Percentiles rank a stretch among this genome's conserved stretches.
These are phyloP conservation scores for Babesia sp. DNA, from an alignment of 169 alveolate genomes.

Conservation along the genomic window DNA sequence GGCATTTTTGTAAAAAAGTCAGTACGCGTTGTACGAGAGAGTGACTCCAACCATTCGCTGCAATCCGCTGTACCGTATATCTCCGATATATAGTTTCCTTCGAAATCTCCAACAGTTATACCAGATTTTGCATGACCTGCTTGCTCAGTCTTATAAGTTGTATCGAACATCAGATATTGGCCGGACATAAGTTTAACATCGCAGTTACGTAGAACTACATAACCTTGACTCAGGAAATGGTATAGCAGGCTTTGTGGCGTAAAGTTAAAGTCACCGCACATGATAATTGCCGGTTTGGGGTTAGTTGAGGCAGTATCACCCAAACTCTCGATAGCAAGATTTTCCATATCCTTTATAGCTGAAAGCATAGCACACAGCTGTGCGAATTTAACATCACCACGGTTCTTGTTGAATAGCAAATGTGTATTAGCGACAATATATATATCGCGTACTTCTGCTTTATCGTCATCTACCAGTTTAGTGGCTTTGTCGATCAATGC, in stretches of 20 bases:
- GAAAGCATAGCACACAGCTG: constrained; percentile 70
- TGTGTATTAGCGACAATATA: constrained; percentile 72
- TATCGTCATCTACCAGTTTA: background rate
- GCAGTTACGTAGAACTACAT: constrained; percentile 66
- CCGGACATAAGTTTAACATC: constrained; percentile 71
- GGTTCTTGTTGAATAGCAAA: constrained; percentile 71
- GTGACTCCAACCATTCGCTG: constrained; percentile 27
- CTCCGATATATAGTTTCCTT: constrained; percentile 46
- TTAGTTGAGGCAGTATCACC: background rate
- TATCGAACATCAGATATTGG: constrained; percentile 75
- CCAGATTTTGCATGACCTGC: constrained; percentile 61
- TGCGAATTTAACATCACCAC: constrained; percentile 74
- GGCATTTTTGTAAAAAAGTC: constrained; percentile 19
- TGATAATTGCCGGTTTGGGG: constrained; percentile 63
- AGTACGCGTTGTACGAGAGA: background rate
- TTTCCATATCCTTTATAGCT: constrained; percentile 59
- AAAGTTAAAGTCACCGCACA: constrained; percentile 78
- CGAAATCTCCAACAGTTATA: constrained; percentile 52
- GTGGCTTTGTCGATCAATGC: constrained; percentile 65
- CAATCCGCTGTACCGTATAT: constrained; percentile 28
- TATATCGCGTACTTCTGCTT: constrained; percentile 15
- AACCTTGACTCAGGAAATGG: constrained; percentile 70
- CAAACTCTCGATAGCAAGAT: constrained; percentile 40
- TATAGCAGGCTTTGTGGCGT: constrained; percentile 77
- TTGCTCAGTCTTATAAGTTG: constrained; percentile 53